Evolutionary conservation across 306 rosid species (phyloP), one percentile per base, ranked within the genome.

Genomic region (Purshia tridentata): DNA sequence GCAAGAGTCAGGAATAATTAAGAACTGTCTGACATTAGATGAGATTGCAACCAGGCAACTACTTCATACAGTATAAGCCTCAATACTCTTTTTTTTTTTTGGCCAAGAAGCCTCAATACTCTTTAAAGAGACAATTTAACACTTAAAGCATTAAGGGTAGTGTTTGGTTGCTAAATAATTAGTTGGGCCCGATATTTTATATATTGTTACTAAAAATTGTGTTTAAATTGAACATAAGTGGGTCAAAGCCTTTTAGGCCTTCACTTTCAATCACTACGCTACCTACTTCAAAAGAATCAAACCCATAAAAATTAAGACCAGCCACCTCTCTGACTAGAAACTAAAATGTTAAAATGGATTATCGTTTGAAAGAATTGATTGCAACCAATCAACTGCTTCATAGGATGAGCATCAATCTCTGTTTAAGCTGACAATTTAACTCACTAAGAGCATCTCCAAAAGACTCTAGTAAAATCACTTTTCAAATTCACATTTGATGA

Each of bases 161-260:
- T 22, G 62, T 56, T 29, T 29, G 2, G 35, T 29, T 61, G 22
- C 10, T 37, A 29, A 8, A 22, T 57, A 3, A 29, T 57, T 9
- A 57, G 41, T 57, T 57, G 16, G 40, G 12, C 42, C 42, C 18
- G 13, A 58, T 41, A 23, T 58, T 29, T 29, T 29, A 29, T 15
- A 23, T 42, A 5, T 12, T 65, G 12, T 67, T 15, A 45, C 45
- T 23, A 48, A 2, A 67, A 19, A 16, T 65, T 48, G 22, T 48
- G 69, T 13, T 23, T 35, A 12, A 48, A 4, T 8, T 67, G 62
- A 40, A 6, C 7, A 2, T 0, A 49, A 35, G 12, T 2, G 23
- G 12, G 72, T 64, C 59, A 46, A 42, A 57, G 56, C 64, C 52
- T 65, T 70, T 48, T 78, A 78, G 73, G 81, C 69, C 19, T 72